Percentiles rank a stretch among this genome's conserved stretches.
Evolutionary conservation across 2,329 filamentous ascomycete species (phyloP).

Genomic region (Pyricularia pennisetigena): DNA sequence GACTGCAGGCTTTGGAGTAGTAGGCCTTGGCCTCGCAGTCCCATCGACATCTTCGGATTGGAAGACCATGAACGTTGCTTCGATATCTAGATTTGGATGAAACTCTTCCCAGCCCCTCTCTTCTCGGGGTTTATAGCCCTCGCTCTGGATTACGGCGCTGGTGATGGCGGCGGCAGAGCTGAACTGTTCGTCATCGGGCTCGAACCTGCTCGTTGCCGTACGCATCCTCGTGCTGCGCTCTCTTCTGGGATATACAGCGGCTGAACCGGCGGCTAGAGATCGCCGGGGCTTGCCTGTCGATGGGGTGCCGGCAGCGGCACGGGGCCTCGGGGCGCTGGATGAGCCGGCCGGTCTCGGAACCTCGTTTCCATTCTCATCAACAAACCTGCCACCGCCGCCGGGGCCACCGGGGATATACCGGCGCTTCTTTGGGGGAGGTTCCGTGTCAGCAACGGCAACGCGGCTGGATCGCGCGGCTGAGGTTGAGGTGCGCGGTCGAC

Average conservation of each 20-base stretch:
- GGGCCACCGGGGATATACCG: slow-evolving; percentile 81
- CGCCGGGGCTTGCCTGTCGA: slow-evolving; percentile 16
- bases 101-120: slow-evolving; percentile 98
- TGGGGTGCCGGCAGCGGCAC: slow-evolving; percentile 25
- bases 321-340: slow-evolving; percentile 42
- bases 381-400: slow-evolving; percentile 75
- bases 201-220: slow-evolving; percentile 37
- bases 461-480: slow-evolving; percentile 23
- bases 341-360: slow-evolving; percentile 32
- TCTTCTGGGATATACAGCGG: slow-evolving; percentile 40
- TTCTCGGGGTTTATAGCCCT: slow-evolving; percentile 95
- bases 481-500: slow-evolving; percentile 27
- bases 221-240: slow-evolving; percentile 48
- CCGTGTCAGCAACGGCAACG: slow-evolving; percentile 30
- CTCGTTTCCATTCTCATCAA: slow-evolving; percentile 61
- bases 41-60: slow-evolving; percentile 80
- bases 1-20: slow-evolving; percentile 2
- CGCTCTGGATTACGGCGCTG: slow-evolving; percentile 78
- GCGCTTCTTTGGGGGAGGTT: slow-evolving; percentile 60
- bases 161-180: slow-evolving; percentile 84
- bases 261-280: slow-evolving; percentile 29
- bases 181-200: slow-evolving; percentile 57
- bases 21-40: slow-evolving; percentile 37
- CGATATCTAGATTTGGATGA: slow-evolving; percentile 88
- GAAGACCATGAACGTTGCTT: slow-evolving; percentile 68